These are phyloP conservation scores for Limtongozyma cylindracea DNA, from an alignment of 805 yeast genomes.

Conservation along the genomic window DNA sequence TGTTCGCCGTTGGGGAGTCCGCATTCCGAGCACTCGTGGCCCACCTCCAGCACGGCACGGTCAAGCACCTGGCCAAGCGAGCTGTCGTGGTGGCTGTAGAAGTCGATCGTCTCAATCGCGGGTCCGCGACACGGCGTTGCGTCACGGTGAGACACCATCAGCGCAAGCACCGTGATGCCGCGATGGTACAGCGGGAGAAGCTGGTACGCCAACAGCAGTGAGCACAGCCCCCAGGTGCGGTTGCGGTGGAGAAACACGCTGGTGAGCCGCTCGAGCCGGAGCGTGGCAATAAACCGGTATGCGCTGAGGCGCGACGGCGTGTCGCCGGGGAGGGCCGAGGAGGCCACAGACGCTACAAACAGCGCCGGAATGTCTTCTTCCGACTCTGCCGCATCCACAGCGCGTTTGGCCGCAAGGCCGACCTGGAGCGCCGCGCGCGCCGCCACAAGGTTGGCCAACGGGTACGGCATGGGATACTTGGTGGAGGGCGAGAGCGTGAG, in stretches of 20 bases:
- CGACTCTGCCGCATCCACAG: too few relatives aligned
- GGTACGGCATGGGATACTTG: too few relatives aligned
- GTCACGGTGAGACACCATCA: constrained; percentile 60
- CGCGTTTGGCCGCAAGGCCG: too few relatives aligned
- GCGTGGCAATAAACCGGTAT: too few relatives aligned
- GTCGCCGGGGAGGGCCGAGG: too few relatives aligned
- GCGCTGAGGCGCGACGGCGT: too few relatives aligned
- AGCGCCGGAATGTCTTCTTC: too few relatives aligned
- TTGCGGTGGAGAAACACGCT: constrained; percentile 19
- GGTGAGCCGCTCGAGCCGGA: constrained; percentile 15
- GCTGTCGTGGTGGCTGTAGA: constrained; percentile 75
- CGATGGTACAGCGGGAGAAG: constrained; percentile 35
- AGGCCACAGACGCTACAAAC: too few relatives aligned
- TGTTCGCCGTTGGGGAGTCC: constrained; percentile 48
- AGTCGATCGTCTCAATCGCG: constrained; percentile 58
- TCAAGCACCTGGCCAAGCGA: constrained; percentile 80
- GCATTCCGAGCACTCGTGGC: constrained; percentile 56
- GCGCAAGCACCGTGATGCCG: constrained; percentile 50
- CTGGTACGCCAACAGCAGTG: constrained; percentile 12
- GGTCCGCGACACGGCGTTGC: constrained; percentile 93
- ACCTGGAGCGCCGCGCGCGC: too few relatives aligned
- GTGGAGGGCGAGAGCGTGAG: too few relatives aligned
- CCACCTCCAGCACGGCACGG: constrained; percentile 42
- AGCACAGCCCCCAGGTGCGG: constrained; percentile 20
- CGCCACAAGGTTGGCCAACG: too few relatives aligned